Base-by-base conservation (phyloP, 768 basidiomycete genomes). In the Collybiopsis confluens region DNA sequence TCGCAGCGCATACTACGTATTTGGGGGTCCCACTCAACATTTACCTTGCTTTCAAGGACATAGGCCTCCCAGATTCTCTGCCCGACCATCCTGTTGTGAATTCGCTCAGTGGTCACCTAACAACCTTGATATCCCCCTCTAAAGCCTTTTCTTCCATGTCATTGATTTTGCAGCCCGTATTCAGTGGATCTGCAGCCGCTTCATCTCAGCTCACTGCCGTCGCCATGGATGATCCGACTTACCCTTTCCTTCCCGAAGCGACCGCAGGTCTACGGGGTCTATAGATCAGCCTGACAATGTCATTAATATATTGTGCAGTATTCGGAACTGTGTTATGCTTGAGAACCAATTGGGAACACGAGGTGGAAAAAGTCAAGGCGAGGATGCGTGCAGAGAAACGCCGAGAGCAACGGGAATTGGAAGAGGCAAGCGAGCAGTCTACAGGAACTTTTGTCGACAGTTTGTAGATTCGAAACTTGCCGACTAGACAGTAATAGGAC, bases 271-370 rank as follows among this genome's bases (percentile, higher is more conserved):
- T 89, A 5, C 61, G 65, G 8, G 87, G 88, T 2, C 72, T 89
- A 18, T 89, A 86, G 87, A 69, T 81, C 27, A 86, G 86, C 20
- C 65, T 86, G 41, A 82, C 79, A 0, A 52, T 69, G 1, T 73
- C 80, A 7, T 65, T 83, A 53, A 59, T 72, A n/a, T 73, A 76
- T 65, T 57, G 65, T 41, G 62, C 73, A 4, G 57, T 65, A 16
- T 61, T 72, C 4, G 77, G 79, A 4, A 65, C 73, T 15, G 70
- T 64, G 59, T 54, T 75, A 2, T 73, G 68, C 23, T 48, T 82
- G 18, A 60, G 61, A 27, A 73, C 79, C 15, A 68, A 85, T 59
- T 84, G 83, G 82, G 58, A 70, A 3, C 60, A 65, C 35, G 82
- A 83, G 63, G 78, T 82, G 13, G 58, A 69, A 58, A 74, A 76